These are phyloP conservation scores for Vanrija humicola DNA, from an alignment of 1,284 basidiomycete species.

Conservation along the genomic window DNA sequence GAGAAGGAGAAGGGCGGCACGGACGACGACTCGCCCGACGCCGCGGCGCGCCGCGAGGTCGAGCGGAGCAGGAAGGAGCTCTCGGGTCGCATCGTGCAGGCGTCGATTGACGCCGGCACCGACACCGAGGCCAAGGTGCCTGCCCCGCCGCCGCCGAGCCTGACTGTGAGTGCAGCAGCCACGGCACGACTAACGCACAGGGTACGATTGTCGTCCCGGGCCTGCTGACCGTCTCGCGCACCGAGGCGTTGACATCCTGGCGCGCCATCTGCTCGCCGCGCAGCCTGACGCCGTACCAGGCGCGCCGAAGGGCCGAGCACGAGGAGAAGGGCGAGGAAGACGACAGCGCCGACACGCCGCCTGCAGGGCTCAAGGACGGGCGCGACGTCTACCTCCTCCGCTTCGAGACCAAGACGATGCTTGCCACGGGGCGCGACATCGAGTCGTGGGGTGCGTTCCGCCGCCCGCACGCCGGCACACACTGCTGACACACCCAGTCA, in stretches of 20 bases:
- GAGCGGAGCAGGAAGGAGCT: conserved; percentile 7
- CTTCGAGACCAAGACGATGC: conserved; percentile 49
- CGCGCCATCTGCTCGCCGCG: conserved; percentile 31
- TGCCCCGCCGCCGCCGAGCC: conserved; percentile 28
- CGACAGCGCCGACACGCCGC: neutral
- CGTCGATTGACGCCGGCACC: conserved; percentile 6
- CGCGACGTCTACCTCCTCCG: conserved; percentile 50
- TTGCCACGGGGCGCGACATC: conserved; percentile 50
- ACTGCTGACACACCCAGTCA: conserved; percentile 12
- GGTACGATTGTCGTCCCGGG: conserved; percentile 53
- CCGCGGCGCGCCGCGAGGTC: conserved; percentile 7
- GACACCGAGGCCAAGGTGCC: neutral
- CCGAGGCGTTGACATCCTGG: conserved; percentile 51
- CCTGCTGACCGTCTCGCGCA: conserved; percentile 47
- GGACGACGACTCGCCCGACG: neutral
- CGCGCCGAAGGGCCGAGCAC: neutral
- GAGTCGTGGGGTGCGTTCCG: conserved; percentile 46
- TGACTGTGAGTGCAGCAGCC: conserved; percentile 36
- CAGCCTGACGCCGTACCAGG: neutral
- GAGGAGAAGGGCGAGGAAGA: neutral
- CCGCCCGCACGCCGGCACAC: neutral
- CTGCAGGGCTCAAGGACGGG: conserved; percentile 38
- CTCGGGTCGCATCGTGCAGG: conserved; percentile 1
- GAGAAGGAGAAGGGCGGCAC: conserved; percentile 1
- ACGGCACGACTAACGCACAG: conserved; percentile 8